Base-by-base conservation (phyloP, 495 filamentous ascomycete species). In the Penicillium fimorum region DNA sequence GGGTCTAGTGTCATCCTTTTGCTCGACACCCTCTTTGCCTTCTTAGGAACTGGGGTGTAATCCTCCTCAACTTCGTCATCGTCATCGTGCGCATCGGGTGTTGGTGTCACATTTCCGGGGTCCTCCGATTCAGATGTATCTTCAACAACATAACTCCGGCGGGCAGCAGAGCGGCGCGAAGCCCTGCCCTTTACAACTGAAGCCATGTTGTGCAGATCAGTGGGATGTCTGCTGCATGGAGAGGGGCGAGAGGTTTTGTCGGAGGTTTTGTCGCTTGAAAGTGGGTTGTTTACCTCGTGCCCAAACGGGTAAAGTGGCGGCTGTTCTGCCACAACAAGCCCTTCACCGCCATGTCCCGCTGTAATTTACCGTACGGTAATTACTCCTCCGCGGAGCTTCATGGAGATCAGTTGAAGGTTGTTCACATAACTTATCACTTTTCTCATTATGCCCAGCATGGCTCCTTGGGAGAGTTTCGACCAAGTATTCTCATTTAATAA, bases 71-170 rank as follows among this genome's bases (percentile, higher is more conserved):
- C 82, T 4, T 84, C 76, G 17, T 81, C 74, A 50, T 78, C 79
- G 50, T 72, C 77, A 17, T 74, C 66, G 46, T 67, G 64, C 44
- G 71, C 63, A 38, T 72, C 71, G 12, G 66, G 65, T 24, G 74
- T 77, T 41, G 76, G 76, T 45, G 76, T 79, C 20, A 81, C 76
- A 60, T 82, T 82, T 58, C 83, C 76, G 38, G 78, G 70, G 53
- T 81, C 73, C 44, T 86, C 81, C 11, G 88, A 88, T 30, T 92
- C 90, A 4, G 88, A 87, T 12, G 71, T 76, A 20, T 89, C 89
- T 49, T 96, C 91, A 52, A 92, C 74, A 29, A 92, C 79, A 17
- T 85, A 79, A 58, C 83, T 85, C 63, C 83, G 84, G 48, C 88
- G 81, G 27, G 88, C 67, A 27, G 88, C 87, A 25, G 83, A 87